A percentile compares a stretch with the other conserved stretches of the same genome.
phyloP scores from a whole-genome alignment of 371 early-diverging fungal species.

The Mortierella sp. region DNA sequence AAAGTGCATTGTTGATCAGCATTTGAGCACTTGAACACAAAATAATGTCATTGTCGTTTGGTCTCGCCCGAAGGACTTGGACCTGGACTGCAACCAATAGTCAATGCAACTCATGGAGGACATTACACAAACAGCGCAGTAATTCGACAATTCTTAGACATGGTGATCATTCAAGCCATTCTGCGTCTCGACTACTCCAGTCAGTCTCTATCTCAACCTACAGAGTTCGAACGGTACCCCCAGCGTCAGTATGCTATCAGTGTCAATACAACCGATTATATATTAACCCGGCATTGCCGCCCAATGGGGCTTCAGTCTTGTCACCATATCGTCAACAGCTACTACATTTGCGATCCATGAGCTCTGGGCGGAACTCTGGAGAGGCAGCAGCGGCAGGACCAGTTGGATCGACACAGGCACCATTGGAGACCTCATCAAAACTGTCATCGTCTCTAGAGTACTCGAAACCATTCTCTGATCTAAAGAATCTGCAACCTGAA shows the following conservation, averaged over 20 bases:
- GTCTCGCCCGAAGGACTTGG: background rate
- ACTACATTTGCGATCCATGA: background rate
- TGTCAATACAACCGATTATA: background rate
- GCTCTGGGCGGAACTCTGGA: background rate
- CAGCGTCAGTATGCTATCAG: background rate
- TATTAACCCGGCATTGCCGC: background rate
- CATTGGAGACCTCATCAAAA: background rate
- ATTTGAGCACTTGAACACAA: background rate
- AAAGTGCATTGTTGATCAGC: background rate
- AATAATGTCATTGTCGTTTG: background rate
- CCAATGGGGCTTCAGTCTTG: background rate
- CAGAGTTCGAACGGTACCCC: background rate
- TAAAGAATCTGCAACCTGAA: conserved; percentile 33
- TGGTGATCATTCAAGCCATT: background rate
- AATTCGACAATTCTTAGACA: background rate
- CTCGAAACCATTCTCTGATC: conserved; percentile 34
- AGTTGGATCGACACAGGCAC: background rate
- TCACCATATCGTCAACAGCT: background rate
- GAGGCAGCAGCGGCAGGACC: background rate
- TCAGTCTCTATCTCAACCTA: background rate
- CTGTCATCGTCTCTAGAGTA: conserved; percentile 28
- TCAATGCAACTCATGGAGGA: background rate
- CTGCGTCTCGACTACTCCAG: background rate
- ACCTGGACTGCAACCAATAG: background rate
- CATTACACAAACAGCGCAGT: background rate